Conservation (phyloP, 208 protist genomes). For the Wallacemonas sp. region DNA sequence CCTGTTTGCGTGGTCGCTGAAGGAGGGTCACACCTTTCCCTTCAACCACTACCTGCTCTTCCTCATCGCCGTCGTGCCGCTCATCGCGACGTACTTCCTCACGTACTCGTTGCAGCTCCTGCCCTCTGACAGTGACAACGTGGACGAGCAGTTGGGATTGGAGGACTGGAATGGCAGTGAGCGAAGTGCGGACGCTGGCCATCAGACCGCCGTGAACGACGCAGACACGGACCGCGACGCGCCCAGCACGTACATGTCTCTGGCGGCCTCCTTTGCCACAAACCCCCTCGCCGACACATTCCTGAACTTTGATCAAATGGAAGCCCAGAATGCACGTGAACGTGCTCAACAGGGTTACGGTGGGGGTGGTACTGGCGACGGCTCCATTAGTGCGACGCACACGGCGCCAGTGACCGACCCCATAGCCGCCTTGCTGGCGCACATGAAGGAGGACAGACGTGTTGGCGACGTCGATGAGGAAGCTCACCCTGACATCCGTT, state of each 20-base stretch:
- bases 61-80: conserved; percentile 24
- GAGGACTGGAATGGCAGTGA: background rate
- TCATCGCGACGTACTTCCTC: conserved; percentile 12
- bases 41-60: conserved; percentile 69
- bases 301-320: conserved; percentile 16
- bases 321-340: conserved; percentile 17
- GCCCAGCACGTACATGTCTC: conserved; percentile 19
- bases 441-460: background rate
- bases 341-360: background rate
- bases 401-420: conserved; percentile 2
- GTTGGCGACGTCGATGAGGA: background rate
- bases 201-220: background rate
- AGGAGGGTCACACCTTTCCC: conserved; percentile 25
- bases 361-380: background rate
- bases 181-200: background rate
- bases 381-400: background rate
- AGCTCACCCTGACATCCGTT: background rate
- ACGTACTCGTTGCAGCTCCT: conserved; percentile 10
- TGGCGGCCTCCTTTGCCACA: conserved; percentile 26
- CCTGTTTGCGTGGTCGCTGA: conserved; percentile 59
- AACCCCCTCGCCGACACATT: conserved; percentile 23
- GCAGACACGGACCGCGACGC: background rate
- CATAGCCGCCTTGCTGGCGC: background rate
- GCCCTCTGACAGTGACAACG: conserved; percentile 3
- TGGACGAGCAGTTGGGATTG: background rate